Base-by-base conservation (phyloP, 2,329 filamentous ascomycete genomes). In the Ceratocystis cacaofunesta region DNA sequence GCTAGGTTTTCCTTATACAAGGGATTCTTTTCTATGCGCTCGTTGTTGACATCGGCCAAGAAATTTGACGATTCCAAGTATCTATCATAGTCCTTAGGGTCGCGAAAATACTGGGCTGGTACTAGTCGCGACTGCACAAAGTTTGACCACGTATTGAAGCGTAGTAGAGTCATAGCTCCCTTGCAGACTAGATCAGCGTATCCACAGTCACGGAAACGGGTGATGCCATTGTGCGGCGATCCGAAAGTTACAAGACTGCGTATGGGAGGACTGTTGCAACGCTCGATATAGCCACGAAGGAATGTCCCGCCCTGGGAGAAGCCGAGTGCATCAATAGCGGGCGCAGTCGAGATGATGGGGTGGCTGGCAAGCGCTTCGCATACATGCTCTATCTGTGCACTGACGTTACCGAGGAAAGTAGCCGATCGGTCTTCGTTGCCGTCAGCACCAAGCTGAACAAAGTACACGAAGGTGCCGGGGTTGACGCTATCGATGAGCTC, bases 281-380 rank as follows among this genome's bases (percentile, higher is more conserved):
- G 83, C 79, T 99, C 86, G 69, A 96, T 79, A 74, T 95, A 92
- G 28, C 82, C 94, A 67, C 94, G 86, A n/a, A 99, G 82, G 78
- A 99, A 96, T 74, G 96, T 90, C 1, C 94, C 94, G 69, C 94
- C 94, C 75, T 99, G 94, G 15, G 89, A 94, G 79, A 99, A 96
- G 32, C 94, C 94, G 44, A 99, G 78, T 43, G 92, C 92, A 75
- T 97, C 94, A 72, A 96, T 81, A 69, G 87, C 90, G 0, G 89
- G 88, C 0, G 89, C 89, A 5, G 87, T 89, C 66, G 87, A 87
- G 17, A 96, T 83, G 74, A 95, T 89, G 0, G 87, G 87, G 73
- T 96, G 84, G 0, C 80, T 73, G 67, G 87, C 82, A 52, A 97
- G 82, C 70, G 87, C 85, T n/a, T 77, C 78, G 81, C 94, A 97